Evolutionary conservation across 2,329 filamentous ascomycete species (phyloP).

Genomic region (Zymoseptoria passerinii): DNA sequence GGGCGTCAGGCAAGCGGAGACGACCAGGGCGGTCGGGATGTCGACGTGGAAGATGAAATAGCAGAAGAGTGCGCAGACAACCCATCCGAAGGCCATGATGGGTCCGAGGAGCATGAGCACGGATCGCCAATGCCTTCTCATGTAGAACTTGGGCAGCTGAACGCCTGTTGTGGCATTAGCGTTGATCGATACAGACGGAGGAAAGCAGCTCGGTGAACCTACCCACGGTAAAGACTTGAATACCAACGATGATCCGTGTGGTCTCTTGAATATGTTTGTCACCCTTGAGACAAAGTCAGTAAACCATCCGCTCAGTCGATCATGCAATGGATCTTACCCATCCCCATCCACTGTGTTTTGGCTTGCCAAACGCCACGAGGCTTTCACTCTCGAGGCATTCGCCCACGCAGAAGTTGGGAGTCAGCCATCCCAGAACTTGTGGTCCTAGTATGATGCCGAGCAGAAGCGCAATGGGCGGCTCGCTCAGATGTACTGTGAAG

Average conservation of each 20-base stretch:
- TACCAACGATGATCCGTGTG: constrained; percentile 40
- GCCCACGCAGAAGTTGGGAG: constrained; percentile 32
- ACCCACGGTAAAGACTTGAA: constrained; percentile 33
- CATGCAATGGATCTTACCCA: constrained; percentile 20
- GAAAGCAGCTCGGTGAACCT: not conserved
- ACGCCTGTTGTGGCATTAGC: constrained; percentile 15
- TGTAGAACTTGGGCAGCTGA: constrained; percentile 37
- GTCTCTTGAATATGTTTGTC: constrained; percentile 35
- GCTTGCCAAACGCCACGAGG: not conserved
- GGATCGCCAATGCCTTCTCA: constrained; percentile 45
- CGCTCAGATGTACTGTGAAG: constrained; percentile 37
- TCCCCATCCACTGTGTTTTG: constrained; percentile 31
- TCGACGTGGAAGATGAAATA: constrained; percentile 40
- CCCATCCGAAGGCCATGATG: constrained; percentile 44
- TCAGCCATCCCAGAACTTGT: constrained; percentile 32
- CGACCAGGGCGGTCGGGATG: constrained; percentile 40
- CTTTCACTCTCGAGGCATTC: constrained; percentile 4
- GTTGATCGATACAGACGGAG: not conserved
- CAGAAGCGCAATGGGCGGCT: constrained; percentile 41
- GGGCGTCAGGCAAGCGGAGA: constrained; percentile 48
- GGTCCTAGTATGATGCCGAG: constrained; percentile 41
- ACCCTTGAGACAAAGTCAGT: constrained; percentile 10
- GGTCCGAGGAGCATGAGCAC: constrained; percentile 43
- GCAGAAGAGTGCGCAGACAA: constrained; percentile 42
- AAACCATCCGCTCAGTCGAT: not conserved